phyloP scores from a whole-genome alignment of 495 filamentous ascomycete species.

The Margaritispora aquatica region DNA sequence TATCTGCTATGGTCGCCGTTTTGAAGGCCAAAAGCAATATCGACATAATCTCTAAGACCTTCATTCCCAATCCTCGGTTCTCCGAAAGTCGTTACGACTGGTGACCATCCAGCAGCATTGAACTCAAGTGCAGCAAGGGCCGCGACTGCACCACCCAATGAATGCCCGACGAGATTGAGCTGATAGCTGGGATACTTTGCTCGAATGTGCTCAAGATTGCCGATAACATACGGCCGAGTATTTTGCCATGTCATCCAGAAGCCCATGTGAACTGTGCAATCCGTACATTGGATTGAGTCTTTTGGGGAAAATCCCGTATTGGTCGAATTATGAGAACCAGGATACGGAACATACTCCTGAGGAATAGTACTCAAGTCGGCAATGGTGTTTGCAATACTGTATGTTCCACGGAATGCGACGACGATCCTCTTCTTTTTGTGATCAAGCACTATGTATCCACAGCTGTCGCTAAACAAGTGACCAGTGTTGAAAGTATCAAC shows the following conservation, averaged over 20 bases:
- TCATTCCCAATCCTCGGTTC: slow-evolving; percentile 82
- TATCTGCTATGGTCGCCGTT: slow-evolving; percentile 32
- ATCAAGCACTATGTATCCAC: slow-evolving; percentile 87
- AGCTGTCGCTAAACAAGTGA: slow-evolving; percentile 80
- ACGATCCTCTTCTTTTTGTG: slow-evolving; percentile 57
- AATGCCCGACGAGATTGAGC: slow-evolving; percentile 75
- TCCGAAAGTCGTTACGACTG: slow-evolving; percentile 86
- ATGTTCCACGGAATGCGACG: slow-evolving; percentile 89
- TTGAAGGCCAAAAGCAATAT: slow-evolving; percentile 53
- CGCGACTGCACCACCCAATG: slow-evolving; percentile 90
- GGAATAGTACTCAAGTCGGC: slow-evolving; percentile 81
- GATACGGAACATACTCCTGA: slow-evolving; percentile 87
- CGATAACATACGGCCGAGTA: slow-evolving; percentile 57
- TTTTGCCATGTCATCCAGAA: slow-evolving; percentile 79
- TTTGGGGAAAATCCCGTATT: background rate
- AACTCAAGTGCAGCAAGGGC: slow-evolving; percentile 80
- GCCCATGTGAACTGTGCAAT: slow-evolving; percentile 91
- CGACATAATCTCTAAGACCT: slow-evolving; percentile 60
- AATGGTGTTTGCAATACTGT: slow-evolving; percentile 84
- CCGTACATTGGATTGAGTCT: slow-evolving; percentile 46
- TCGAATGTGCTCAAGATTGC: slow-evolving; percentile 41
- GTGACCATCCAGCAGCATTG: slow-evolving; percentile 57
- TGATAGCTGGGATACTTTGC: slow-evolving; percentile 59
- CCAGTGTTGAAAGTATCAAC: slow-evolving; percentile 89
- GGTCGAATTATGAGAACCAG: slow-evolving; percentile 41